phyloP scores from a whole-genome alignment of 179 eudicot species.

The Silene coronaria region DNA sequence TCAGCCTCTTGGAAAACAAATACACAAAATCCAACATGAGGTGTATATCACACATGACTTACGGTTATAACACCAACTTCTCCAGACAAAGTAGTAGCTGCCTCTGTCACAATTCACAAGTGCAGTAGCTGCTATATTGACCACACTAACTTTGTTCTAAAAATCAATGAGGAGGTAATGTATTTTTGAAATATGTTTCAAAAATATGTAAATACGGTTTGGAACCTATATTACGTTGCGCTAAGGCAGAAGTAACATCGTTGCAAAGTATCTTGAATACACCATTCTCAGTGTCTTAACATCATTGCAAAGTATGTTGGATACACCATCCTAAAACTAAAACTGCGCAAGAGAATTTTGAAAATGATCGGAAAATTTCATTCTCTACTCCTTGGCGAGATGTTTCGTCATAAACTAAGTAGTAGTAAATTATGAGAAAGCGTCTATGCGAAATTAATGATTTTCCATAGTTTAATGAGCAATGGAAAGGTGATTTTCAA shows the following conservation, averaged over 20 bases:
- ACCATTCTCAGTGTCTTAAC: slow-evolving; percentile 77
- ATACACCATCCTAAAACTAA: too few relatives aligned
- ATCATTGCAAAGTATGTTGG: too few relatives aligned
- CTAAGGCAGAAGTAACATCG: slow-evolving; percentile 83
- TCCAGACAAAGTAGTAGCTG: slow-evolving; percentile 85
- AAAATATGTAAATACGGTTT: background rate
- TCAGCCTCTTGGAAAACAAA: background rate
- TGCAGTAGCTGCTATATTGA: slow-evolving; percentile 94
- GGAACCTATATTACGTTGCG: slow-evolving; percentile 58
- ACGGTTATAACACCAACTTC: slow-evolving; percentile 98
- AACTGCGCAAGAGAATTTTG: too few relatives aligned
- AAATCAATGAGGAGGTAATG: slow-evolving; percentile 23
- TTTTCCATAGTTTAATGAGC: too few relatives aligned
- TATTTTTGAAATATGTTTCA: slow-evolving; percentile 9
- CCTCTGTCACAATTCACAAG: slow-evolving; percentile 92
- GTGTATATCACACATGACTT: slow-evolving; percentile 18
- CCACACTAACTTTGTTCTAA: slow-evolving; percentile 53
- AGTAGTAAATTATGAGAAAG: too few relatives aligned
- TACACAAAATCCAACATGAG: background rate
- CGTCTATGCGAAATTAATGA: too few relatives aligned
- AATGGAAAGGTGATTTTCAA: too few relatives aligned
- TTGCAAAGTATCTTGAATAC: slow-evolving; percentile 88
- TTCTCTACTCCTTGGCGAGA: too few relatives aligned
- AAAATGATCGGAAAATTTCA: too few relatives aligned
- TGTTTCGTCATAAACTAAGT: too few relatives aligned